Conservation (phyloP, 2,329 filamentous ascomycete genomes). For the Nigrospora oryzae region DNA sequence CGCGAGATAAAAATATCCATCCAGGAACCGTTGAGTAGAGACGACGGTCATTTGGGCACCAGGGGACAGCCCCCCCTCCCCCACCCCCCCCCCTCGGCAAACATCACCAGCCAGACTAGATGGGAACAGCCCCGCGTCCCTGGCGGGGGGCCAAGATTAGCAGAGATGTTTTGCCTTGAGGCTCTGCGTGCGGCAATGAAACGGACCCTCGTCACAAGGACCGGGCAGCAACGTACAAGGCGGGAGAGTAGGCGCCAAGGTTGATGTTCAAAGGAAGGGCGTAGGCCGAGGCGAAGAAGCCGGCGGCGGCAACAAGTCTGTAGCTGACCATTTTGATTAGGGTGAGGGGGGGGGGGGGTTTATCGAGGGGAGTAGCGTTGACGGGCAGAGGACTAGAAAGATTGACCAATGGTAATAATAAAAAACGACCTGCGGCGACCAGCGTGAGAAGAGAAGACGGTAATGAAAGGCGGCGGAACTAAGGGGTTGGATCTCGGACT, state of each 20-base stretch:
- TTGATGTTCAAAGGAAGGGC: slow-evolving; percentile 33
- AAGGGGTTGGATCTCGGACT: slow-evolving; percentile 12
- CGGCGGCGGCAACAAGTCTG: slow-evolving; percentile 24
- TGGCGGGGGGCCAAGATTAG: too few species aligned
- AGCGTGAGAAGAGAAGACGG: slow-evolving; percentile 19
- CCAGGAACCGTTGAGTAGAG: background rate
- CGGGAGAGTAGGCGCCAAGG: slow-evolving; percentile 34
- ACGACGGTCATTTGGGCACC: background rate
- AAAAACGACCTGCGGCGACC: slow-evolving; percentile 26
- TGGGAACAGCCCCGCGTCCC: background rate
- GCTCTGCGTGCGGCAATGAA: background rate
- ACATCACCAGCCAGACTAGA: background rate
- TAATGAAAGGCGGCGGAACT: slow-evolving; percentile 8
- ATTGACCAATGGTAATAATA: slow-evolving; percentile 14
- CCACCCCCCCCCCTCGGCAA: background rate
- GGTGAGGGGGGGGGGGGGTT: too few species aligned
- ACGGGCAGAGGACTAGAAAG: slow-evolving; percentile 6
- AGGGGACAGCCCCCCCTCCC: background rate
- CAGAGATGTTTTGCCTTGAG: background rate
- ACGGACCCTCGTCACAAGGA: too few species aligned
- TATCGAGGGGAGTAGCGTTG: background rate
- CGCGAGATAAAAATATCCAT: slow-evolving; percentile 14
- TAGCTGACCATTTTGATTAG: slow-evolving; percentile 25
- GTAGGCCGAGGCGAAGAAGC: slow-evolving; percentile 22
- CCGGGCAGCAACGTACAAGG: slow-evolving; percentile 22